These are phyloP conservation scores for Chlamydomonas applanata DNA, from an alignment of 139 green algal species.

Conservation along the genomic window DNA sequence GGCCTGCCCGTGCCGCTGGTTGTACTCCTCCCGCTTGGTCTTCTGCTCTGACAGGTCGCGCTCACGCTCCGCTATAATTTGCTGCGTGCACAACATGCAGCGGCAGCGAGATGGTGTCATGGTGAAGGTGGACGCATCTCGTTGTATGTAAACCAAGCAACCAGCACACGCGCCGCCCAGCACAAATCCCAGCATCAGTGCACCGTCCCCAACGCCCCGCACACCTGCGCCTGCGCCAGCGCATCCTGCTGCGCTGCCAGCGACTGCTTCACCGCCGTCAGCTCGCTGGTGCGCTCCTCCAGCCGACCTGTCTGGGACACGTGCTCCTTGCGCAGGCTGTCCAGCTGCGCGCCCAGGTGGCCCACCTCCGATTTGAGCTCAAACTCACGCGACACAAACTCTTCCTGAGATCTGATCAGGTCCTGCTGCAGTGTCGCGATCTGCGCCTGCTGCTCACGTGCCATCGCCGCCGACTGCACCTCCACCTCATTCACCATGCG, in stretches of 20 bases:
- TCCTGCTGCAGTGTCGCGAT: constrained; percentile 4
- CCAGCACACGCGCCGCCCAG: too few relatives aligned
- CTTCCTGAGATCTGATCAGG: constrained; percentile 14
- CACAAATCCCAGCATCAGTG: too few relatives aligned
- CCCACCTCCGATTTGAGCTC: neutral
- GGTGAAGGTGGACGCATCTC: neutral
- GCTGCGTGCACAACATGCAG: too few relatives aligned
- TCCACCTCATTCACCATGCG: neutral
- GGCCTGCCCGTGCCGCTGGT: too few relatives aligned
- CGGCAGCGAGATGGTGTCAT: neutral
- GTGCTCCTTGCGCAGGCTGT: neutral
- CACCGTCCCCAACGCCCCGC: neutral
- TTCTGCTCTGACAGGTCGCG: constrained; percentile 10
- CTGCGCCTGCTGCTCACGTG: constrained; percentile 1
- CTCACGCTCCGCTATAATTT: neutral
- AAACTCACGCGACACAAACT: constrained; percentile 8
- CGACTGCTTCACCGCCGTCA: neutral
- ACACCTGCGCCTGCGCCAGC: constrained; percentile 4
- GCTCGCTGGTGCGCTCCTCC: neutral
- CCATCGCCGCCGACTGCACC: neutral
- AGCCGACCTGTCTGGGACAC: neutral
- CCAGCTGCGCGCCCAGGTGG: neutral
- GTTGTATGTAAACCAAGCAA: too few relatives aligned
- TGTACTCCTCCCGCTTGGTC: neutral
- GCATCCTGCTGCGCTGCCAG: neutral